phyloP scores from a whole-genome alignment of 2,329 filamentous ascomycete species.

The Botrytis elliptica region DNA sequence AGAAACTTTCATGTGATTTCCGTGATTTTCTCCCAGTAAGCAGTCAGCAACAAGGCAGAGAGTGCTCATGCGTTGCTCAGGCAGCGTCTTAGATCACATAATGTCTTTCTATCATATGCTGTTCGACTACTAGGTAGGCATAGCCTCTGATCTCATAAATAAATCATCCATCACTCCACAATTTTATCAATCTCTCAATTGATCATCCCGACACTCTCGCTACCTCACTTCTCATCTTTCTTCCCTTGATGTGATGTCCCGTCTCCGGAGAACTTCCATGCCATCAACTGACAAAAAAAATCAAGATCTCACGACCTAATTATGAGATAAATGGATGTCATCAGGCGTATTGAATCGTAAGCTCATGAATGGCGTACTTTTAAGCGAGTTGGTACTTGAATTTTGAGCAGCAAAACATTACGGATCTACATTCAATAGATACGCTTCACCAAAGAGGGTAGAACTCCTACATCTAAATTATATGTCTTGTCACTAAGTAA shows the following conservation, averaged over 20 bases:
- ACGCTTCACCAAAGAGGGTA: not conserved
- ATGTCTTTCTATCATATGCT: not conserved
- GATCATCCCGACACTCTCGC: not conserved
- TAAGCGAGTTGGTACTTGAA: not conserved
- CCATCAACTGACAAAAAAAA: not conserved
- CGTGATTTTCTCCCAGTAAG: too few relatives aligned
- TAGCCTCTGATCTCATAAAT: not conserved
- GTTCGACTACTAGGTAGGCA: not conserved
- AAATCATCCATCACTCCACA: not conserved
- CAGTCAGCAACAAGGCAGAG: not conserved
- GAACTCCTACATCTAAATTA: too few relatives aligned
- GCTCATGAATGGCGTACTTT: not conserved
- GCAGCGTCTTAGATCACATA: not conserved
- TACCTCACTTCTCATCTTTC: not conserved
- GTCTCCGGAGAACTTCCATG: not conserved
- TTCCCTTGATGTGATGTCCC: not conserved
- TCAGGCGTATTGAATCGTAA: not conserved
- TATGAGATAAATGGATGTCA: not conserved
- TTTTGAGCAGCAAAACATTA: not conserved
- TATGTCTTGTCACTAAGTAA: not conserved
- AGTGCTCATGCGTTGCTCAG: not conserved
- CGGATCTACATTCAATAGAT: not conserved
- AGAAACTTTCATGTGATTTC: too few relatives aligned
- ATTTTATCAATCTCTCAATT: not conserved
- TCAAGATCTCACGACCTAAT: not conserved